phyloP scores from a whole-genome alignment of 163 green algal species.

The Scenedesmus sp. region DNA sequence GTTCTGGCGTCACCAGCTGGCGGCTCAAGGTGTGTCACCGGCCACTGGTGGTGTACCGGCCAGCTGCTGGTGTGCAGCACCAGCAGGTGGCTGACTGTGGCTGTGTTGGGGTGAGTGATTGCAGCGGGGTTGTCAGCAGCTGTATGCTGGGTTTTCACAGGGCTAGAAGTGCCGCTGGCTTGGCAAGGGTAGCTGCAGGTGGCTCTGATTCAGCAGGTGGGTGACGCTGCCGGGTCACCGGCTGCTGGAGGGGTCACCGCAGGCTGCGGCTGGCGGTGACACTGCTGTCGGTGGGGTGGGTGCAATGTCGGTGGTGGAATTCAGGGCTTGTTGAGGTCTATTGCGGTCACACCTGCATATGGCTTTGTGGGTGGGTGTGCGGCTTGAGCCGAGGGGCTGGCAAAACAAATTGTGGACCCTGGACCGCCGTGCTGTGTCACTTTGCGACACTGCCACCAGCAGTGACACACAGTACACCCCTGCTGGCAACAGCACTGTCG shows the following conservation, averaged over 20 bases:
- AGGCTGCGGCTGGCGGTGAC: neutral
- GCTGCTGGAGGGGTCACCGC: neutral
- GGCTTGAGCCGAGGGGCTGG: neutral
- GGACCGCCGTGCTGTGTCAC: neutral
- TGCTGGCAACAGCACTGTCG: slow-evolving; percentile 11
- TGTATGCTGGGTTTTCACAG: too few species aligned
- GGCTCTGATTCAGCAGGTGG: too few species aligned
- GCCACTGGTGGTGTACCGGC: too few species aligned
- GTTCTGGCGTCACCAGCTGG: too few species aligned
- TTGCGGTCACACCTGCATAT: neutral
- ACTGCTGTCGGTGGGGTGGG: neutral
- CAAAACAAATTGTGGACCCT: neutral
- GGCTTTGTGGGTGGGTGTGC: neutral
- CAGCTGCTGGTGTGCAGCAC: too few species aligned
- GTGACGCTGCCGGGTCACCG: neutral
- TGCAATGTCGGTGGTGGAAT: neutral
- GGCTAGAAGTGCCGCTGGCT: too few species aligned
- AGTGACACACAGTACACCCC: neutral
- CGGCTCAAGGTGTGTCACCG: too few species aligned
- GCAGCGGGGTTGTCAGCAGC: too few species aligned
- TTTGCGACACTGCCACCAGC: neutral
- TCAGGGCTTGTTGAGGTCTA: neutral
- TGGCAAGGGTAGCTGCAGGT: neutral
- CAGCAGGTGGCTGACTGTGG: too few species aligned
- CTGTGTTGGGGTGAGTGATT: too few species aligned